Conservation (phyloP, 2,329 filamentous ascomycete genomes). For the Claviceps pusilla region DNA sequence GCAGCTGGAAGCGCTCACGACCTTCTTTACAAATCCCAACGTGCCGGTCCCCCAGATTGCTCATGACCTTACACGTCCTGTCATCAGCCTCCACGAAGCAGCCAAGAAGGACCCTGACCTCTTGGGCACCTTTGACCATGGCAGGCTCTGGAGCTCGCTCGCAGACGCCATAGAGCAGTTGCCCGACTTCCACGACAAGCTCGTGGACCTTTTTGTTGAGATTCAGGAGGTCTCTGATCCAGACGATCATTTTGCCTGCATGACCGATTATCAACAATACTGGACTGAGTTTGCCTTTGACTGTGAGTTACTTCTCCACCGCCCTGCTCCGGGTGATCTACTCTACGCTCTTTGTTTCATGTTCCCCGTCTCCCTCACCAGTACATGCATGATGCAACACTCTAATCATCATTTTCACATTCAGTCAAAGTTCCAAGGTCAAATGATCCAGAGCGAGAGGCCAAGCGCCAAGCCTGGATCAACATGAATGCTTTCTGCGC, state of each 20-base stretch:
- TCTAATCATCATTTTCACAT: not conserved
- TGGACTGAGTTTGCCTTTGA: conserved; percentile 1
- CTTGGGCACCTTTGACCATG: not conserved
- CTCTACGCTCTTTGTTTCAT: not conserved
- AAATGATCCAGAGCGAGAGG: not conserved
- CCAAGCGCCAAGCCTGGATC: conserved; percentile 1
- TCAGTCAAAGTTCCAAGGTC: not conserved
- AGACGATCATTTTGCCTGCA: not conserved
- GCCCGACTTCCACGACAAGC: not conserved
- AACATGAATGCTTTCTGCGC: conserved; percentile 1
- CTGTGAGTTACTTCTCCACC: not conserved
- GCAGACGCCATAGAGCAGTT: not conserved
- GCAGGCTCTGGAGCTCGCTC: not conserved
- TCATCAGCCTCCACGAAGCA: not conserved
- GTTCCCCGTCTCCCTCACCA: not conserved
- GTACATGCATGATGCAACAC: not conserved
- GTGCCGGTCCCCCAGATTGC: not conserved
- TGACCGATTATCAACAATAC: not conserved
- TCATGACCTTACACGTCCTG: not conserved
- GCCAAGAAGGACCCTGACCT: not conserved
- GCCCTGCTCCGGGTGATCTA: too few relatives aligned
- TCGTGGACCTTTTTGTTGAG: not conserved
- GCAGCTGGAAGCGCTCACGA: not conserved
- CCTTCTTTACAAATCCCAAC: not conserved
- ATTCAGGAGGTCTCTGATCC: conserved; percentile 1